These are phyloP conservation scores for Pisolithus marmoratus DNA, from an alignment of 768 basidiomycete species.

Conservation along the genomic window DNA sequence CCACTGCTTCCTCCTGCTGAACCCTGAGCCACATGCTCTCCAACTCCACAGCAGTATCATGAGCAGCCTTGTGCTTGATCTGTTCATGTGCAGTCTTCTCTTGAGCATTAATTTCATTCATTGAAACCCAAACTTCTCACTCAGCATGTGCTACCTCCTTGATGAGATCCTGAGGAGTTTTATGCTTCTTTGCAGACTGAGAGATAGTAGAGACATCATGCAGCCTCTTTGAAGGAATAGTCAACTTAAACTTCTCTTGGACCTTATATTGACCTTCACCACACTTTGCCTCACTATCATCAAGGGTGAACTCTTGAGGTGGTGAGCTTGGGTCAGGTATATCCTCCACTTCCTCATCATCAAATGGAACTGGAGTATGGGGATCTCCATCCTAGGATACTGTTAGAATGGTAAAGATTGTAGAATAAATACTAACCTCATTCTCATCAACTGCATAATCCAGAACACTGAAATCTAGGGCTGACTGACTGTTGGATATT, in stretches of 20 bases:
- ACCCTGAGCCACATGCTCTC: neutral
- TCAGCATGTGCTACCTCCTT: neutral
- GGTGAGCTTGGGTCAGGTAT: too few species aligned
- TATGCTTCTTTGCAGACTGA: neutral
- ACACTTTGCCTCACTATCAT: too few species aligned
- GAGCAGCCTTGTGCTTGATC: neutral
- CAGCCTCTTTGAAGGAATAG: too few species aligned
- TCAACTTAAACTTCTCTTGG: too few species aligned
- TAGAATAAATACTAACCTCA: too few species aligned
- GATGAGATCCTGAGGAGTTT: neutral
- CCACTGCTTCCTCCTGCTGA: neutral
- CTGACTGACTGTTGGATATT: slow-evolving; percentile 15
- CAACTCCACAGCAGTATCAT: neutral
- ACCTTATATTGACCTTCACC: too few species aligned
- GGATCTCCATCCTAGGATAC: too few species aligned
- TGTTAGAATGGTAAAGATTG: too few species aligned
- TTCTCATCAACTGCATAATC: too few species aligned
- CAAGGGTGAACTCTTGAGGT: too few species aligned
- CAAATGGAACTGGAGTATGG: too few species aligned
- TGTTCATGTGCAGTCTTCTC: neutral
- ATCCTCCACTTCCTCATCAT: too few species aligned
- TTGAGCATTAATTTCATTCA: neutral
- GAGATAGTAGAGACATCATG: neutral
- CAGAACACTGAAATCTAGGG: slow-evolving; percentile 7
- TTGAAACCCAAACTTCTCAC: neutral